Percentiles rank a stretch among this genome's conserved stretches.
Conservation (phyloP, 495 filamentous ascomycete species). For the Hyaloscypha variabilis region DNA sequence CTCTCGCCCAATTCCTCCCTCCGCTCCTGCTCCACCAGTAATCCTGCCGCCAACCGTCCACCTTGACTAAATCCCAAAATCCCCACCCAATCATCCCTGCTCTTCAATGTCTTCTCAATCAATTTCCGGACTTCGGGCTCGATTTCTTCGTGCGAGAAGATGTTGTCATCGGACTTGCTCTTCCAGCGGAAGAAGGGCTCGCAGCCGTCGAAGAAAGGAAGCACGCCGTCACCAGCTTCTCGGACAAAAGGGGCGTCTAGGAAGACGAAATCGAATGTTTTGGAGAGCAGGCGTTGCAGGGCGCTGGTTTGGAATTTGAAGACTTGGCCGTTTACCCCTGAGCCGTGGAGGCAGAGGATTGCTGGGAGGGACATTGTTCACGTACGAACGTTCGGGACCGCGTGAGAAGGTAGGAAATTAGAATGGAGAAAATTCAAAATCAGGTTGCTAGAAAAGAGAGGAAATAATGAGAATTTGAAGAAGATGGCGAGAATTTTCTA, state of each 20-base stretch:
- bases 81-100: conserved; percentile 3
- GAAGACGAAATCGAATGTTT: conserved; percentile 3
- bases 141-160: neutral
- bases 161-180: neutral
- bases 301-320: conserved; percentile 1
- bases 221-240: neutral
- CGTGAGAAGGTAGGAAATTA: neutral
- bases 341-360: neutral
- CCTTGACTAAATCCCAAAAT: conserved; percentile 1
- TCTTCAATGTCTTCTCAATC: neutral
- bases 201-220: conserved; percentile 3
- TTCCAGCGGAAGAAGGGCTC: conserved; percentile 2
- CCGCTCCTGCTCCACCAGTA: neutral
- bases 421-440: too few relatives aligned
- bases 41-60: neutral
- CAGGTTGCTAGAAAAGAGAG: too few relatives aligned
- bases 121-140: neutral
- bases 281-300: neutral
- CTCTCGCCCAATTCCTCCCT: neutral
- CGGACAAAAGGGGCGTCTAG: neutral
- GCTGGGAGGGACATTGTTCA: neutral
- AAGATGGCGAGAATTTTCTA: neutral
- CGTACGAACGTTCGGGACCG: neutral
- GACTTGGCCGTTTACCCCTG: neutral
- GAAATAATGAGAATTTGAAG: neutral